Percentiles rank a stretch among this genome's conserved stretches.
Conservation (phyloP, 306 rosid genomes). For the Neltuma alba region DNA sequence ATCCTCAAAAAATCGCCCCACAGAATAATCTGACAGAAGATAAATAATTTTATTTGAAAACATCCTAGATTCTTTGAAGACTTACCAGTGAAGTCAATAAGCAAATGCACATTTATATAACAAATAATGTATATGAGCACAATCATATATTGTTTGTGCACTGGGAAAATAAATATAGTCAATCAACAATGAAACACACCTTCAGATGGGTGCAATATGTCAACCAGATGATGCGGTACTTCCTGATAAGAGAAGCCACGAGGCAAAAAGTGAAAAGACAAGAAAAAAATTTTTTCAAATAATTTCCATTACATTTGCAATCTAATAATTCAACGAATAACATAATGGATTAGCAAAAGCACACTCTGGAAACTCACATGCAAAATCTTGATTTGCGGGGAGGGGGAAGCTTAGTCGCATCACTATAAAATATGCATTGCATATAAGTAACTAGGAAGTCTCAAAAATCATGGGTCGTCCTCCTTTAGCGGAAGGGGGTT, state of each 20-base stretch:
- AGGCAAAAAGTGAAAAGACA: constrained; percentile 20
- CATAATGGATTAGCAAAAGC: background rate
- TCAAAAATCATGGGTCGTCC: background rate
- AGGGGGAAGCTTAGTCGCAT: background rate
- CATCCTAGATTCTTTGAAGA: constrained; percentile 28
- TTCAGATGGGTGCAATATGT: constrained; percentile 76
- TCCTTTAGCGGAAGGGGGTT: background rate
- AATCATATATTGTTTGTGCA: constrained; percentile 5
- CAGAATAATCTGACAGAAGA: constrained; percentile 86
- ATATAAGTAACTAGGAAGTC: background rate
- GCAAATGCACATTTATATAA: background rate
- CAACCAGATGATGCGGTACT: constrained; percentile 87
- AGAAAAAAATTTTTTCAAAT: constrained; percentile 13
- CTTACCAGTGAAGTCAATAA: constrained; percentile 25
- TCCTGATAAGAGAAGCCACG: constrained; percentile 53
- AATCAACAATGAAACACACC: constrained; percentile 56
- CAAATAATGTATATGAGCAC: constrained; percentile 19
- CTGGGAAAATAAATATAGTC: constrained; percentile 13
- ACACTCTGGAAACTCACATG: background rate
- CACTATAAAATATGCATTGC: background rate
- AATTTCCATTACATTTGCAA: constrained; percentile 4
- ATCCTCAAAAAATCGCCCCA: constrained; percentile 91
- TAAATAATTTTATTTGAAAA: constrained; percentile 31
- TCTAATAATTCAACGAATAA: background rate
- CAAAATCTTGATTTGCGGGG: background rate